These are phyloP conservation scores for Calendula officinalis DNA, from an alignment of 129 eudicot genomes.

Conservation along the genomic window DNA sequence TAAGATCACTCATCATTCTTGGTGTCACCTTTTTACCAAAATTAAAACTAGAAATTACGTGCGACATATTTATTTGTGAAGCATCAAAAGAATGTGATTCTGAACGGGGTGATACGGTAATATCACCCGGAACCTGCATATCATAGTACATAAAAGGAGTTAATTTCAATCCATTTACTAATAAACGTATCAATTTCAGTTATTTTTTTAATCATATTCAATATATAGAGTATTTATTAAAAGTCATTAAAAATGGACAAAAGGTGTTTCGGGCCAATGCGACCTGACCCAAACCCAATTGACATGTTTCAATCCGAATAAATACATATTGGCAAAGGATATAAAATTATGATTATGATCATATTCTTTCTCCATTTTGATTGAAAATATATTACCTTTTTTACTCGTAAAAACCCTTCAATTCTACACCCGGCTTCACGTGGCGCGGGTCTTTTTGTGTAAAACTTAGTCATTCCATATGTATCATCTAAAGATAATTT, in stretches of 20 bases:
- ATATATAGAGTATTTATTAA: too few species aligned
- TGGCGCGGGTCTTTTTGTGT: conserved; percentile 78
- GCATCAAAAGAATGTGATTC: conserved; percentile 80
- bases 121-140: conserved; percentile 79
- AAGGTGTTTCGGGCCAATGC: too few species aligned
- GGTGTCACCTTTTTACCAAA: conserved; percentile 68
- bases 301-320: too few species aligned
- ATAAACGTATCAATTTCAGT: too few species aligned
- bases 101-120: conserved; percentile 69
- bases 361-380: neutral
- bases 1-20: conserved; percentile 54
- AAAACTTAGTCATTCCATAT: conserved; percentile 29
- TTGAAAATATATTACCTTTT: conserved; percentile 44
- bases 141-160: neutral
- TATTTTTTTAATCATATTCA: too few species aligned
- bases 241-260: too few species aligned
- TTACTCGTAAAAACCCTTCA: conserved; percentile 92
- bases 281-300: too few species aligned
- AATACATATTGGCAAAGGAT: conserved; percentile 12
- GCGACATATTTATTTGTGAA: conserved; percentile 87
- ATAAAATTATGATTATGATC: neutral
- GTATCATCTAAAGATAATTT: conserved; percentile 54
- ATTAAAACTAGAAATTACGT: conserved; percentile 52
- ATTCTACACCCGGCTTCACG: conserved; percentile 85
- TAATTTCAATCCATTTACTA: too few species aligned